phyloP scores from a whole-genome alignment of 768 basidiomycete genomes.

The Calvatia gigantea region DNA sequence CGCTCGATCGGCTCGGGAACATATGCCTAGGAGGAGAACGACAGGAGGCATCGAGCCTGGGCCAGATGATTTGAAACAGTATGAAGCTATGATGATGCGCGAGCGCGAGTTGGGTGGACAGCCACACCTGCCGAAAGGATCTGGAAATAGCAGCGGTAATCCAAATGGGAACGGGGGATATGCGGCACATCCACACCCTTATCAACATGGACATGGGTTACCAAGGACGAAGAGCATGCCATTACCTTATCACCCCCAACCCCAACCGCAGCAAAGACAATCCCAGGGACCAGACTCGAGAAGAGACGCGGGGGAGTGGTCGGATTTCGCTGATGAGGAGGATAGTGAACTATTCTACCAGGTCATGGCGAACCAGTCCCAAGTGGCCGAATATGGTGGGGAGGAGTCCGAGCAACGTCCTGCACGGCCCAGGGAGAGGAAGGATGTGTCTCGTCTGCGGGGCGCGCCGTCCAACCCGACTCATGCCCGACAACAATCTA shows the following conservation, averaged over 20 bases:
- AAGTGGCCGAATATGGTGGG: background rate
- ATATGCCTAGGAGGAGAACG: slow-evolving; percentile 5
- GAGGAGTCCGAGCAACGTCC: slow-evolving; percentile 15
- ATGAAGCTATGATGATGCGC: slow-evolving; percentile 5
- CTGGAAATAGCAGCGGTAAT: background rate
- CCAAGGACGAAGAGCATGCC: slow-evolving; percentile 55
- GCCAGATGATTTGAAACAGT: slow-evolving; percentile 8
- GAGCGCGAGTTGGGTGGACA: slow-evolving; percentile 13
- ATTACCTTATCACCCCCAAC: slow-evolving; percentile 15
- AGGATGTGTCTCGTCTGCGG: slow-evolving; percentile 18
- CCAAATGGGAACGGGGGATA: background rate
- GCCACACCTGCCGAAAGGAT: too few species aligned
- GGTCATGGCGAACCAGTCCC: slow-evolving; percentile 1
- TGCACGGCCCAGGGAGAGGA: slow-evolving; percentile 9
- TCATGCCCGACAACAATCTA: slow-evolving; percentile 20
- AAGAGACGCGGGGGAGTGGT: slow-evolving; percentile 12
- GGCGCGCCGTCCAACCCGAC: background rate
- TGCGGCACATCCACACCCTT: slow-evolving; percentile 11
- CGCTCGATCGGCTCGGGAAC: too few species aligned
- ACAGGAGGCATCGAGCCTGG: slow-evolving; percentile 5
- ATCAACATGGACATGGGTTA: slow-evolving; percentile 19
- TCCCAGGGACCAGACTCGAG: background rate
- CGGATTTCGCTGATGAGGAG: slow-evolving; percentile 15
- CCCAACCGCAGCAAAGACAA: slow-evolving; percentile 2
- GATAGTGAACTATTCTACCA: slow-evolving; percentile 18